Percentiles rank a stretch among this genome's conserved stretches.
These are phyloP conservation scores for Saccharomycodes ludwigii DNA, from an alignment of 805 yeast species.

Conservation along the genomic window DNA sequence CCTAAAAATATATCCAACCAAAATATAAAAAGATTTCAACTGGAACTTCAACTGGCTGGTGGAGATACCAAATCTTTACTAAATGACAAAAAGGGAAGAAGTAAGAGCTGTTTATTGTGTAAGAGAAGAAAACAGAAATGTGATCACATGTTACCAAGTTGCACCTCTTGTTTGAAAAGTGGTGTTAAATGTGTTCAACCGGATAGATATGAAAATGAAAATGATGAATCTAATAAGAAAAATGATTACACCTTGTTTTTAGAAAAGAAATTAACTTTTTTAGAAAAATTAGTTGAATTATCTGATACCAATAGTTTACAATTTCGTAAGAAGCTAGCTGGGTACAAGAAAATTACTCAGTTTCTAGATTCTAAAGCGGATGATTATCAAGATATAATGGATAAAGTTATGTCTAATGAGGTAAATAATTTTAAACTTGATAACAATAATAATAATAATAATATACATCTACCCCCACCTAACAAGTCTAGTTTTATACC, in stretches of 20 bases:
- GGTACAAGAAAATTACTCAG: conserved; percentile 28
- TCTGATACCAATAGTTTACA: conserved; percentile 14
- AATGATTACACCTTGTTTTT: conserved; percentile 46
- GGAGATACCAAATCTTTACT: conserved; percentile 17
- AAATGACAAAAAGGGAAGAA: conserved; percentile 40
- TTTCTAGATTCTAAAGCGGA: conserved; percentile 13
- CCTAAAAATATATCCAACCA: conserved; percentile 23
- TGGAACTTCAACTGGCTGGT: conserved; percentile 24
- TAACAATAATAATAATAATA: too few species aligned
- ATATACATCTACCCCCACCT: too few species aligned
- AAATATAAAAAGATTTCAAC: conserved; percentile 22
- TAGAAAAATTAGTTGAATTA: conserved; percentile 34
- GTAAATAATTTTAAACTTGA: too few species aligned
- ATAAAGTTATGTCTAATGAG: too few species aligned
- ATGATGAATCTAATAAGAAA: conserved; percentile 28
- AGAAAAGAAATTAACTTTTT: conserved; percentile 39
- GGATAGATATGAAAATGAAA: conserved; percentile 32
- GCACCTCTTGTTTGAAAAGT: conserved; percentile 56
- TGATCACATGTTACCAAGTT: conserved; percentile 51
- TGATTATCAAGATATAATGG: conserved; percentile 3
- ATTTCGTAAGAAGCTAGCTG: conserved; percentile 21
- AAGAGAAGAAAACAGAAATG: conserved; percentile 52
- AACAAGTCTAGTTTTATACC: too few species aligned
- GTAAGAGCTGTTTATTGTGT: conserved; percentile 44
- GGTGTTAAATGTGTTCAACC: conserved; percentile 54